Conservation (phyloP, 345 rosid species). For the Litchi chinensis region DNA sequence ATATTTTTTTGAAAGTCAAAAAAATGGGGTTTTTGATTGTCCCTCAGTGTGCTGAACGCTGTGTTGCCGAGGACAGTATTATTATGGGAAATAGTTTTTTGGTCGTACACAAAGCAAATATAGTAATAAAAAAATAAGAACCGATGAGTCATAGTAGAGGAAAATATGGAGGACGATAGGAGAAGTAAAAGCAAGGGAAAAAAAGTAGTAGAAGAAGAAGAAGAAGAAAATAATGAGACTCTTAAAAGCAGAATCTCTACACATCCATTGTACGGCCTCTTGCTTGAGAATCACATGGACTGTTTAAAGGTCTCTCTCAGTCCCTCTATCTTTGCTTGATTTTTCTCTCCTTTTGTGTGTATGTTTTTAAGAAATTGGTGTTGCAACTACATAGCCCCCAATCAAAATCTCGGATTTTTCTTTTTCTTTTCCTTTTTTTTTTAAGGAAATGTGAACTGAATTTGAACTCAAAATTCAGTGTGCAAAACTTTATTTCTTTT, state of each 20-base stretch:
- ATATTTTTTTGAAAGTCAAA: no score
- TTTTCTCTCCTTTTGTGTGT: background rate
- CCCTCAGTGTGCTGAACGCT: background rate
- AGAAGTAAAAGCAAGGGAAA: slow-evolving; percentile 2
- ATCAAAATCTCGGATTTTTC: background rate
- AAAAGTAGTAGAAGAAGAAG: slow-evolving; percentile 10
- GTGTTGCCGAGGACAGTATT: background rate
- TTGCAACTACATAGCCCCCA: background rate
- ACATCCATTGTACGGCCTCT: slow-evolving; percentile 53
- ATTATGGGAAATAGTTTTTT: background rate
- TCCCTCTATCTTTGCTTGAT: slow-evolving; percentile 13
- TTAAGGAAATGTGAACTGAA: background rate
- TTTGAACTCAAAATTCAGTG: no score
- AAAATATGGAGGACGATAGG: slow-evolving; percentile 14
- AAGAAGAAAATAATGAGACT: slow-evolving; percentile 19
- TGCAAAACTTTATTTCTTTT: no score
- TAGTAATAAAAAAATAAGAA: background rate
- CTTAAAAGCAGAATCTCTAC: slow-evolving; percentile 53
- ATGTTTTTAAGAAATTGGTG: background rate
- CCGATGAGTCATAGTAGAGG: background rate
- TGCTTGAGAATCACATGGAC: slow-evolving; percentile 48
- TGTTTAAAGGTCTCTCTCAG: slow-evolving; percentile 51
- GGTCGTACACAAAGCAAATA: background rate
- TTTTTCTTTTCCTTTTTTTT: background rate
- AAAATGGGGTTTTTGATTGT: no score